Base-by-base conservation (phyloP, 116 monocot genomes). In the Thalassia testudinum region DNA sequence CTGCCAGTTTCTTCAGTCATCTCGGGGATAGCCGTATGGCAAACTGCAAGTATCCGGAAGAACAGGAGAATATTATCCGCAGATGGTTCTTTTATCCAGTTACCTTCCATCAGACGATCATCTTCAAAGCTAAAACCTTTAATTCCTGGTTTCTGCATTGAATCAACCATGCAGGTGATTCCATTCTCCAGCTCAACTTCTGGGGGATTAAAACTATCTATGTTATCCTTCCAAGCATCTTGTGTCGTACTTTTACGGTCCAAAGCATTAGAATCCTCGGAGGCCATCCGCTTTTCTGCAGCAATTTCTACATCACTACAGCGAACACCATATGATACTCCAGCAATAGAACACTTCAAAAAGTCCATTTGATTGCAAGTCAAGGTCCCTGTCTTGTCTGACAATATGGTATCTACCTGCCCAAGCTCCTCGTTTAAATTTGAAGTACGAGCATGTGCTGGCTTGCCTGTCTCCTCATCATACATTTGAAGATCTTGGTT, bases 301-400 rank as follows among this genome's bases (percentile, higher is more conserved):
- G 91, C 91, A 44, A 91, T 59, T 63, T 91, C 91, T 47, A 85
- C 85, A 60, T 81, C 81, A 66, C 78, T 83, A 28, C 84, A 80
- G 28, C 73, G 62, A 40, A 76, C 66, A 40, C 93, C 93, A 78
- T 93, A 91, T 14, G 85, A 71, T 45, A 81, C 68, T 44, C 91
- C 85, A 25, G 78, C 81, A 57, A 91, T 85, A 19, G 81, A 85
- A 52, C 81, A 85, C 59, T 91, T 91, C 49, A 85, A 68, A 53
- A 91, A 82, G 43, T 85, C 85, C 81, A 91, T 91, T 61, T 91
- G 85, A 65, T 91, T 91, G 62, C 91, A 91, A n/a, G n/a, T n/a
- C n/a, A n/a, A n/a, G n/a, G n/a, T n/a, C n/a, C n/a, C n/a, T n/a
- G n/a, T n/a, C n/a, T n/a, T n/a, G n/a, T n/a, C n/a, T n/a, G n/a